Conservation (phyloP, 83 land plant species). For the Picea mariana region DNA sequence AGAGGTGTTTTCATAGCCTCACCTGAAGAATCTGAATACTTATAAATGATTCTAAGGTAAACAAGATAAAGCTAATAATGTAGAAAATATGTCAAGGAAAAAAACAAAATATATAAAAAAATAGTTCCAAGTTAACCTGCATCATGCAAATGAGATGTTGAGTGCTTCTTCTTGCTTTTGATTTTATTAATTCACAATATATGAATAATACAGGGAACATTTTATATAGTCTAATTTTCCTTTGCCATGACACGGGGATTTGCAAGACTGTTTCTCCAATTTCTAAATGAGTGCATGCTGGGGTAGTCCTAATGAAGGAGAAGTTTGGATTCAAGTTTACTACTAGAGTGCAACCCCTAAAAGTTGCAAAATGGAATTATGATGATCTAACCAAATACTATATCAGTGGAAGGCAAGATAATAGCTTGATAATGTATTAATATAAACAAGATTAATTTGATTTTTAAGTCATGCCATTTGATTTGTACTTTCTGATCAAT, state of each 20-base stretch:
- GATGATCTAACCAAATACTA: slow-evolving; percentile 79
- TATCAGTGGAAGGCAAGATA: slow-evolving; percentile 83
- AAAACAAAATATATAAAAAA: no score
- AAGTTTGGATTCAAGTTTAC: slow-evolving; percentile 67
- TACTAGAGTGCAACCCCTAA: slow-evolving; percentile 88
- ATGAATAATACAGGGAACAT: not conserved
- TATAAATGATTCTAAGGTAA: no score
- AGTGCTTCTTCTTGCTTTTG: not conserved
- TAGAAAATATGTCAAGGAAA: no score
- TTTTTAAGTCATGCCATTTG: not conserved
- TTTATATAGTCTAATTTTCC: not conserved
- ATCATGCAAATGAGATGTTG: not conserved
- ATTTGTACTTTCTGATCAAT: not conserved
- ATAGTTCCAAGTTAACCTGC: not conserved
- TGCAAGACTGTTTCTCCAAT: slow-evolving; percentile 92
- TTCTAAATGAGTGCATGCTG: slow-evolving; percentile 77
- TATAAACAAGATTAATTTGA: not conserved
- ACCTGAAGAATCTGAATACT: no score
- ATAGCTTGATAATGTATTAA: not conserved
- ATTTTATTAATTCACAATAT: not conserved
- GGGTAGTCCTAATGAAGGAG: slow-evolving; percentile 18
- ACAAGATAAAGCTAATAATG: no score
- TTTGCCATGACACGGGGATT: slow-evolving; percentile 50
- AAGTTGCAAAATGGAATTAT: slow-evolving; percentile 77
- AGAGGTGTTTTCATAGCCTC: no score